Evolutionary conservation across 2,329 filamentous ascomycete species (phyloP).

Genomic region (Fusarium drepaniforme): DNA sequence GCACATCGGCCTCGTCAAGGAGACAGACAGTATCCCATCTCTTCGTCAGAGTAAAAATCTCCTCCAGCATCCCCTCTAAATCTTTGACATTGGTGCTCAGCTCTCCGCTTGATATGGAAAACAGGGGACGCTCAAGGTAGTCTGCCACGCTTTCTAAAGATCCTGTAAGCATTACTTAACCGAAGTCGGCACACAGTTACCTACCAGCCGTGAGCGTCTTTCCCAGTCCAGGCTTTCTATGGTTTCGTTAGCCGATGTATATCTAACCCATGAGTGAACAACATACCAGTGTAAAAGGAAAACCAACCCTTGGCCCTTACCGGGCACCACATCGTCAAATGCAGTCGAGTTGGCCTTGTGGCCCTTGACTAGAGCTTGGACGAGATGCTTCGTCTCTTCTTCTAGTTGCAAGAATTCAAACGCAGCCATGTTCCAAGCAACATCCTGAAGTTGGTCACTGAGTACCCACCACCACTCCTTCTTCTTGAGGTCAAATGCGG

Average conservation of each 20-base stretch:
- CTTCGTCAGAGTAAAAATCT: background rate
- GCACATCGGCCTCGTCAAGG: background rate
- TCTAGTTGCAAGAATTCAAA: background rate
- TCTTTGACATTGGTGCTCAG: background rate
- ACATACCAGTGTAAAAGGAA: background rate
- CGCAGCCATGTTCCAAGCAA: background rate
- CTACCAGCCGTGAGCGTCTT: background rate
- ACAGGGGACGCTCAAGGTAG: background rate
- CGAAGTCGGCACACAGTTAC: background rate
- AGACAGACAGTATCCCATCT: background rate
- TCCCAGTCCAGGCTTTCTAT: background rate
- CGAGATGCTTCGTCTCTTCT: fast-evolving
- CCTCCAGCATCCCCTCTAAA: background rate
- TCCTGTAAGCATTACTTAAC: background rate
- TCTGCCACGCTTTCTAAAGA: background rate
- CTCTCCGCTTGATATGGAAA: background rate
- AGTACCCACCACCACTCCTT: background rate
- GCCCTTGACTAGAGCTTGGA: background rate
- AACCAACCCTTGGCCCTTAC: background rate
- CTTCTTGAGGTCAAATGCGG: background rate
- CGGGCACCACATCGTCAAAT: background rate
- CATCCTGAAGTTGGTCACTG: background rate
- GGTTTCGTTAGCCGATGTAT: fast-evolving
- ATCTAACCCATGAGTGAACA: fast-evolving
- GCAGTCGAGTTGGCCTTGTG: background rate